These are phyloP conservation scores for Triticum aestivum DNA, from an alignment of 176 grass and related monocot species.

Conservation along the genomic window IWGSC_CS_RefSeq_v2.1 NC_057812.1:693330790-693331289, in stretches of 20 bases:
- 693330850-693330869: slow-evolving; percentile 32
- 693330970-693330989: neutral
- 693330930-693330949: neutral
- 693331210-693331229: neutral
- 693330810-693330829: slow-evolving; percentile 24
- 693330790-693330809: slow-evolving; percentile 16
- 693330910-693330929: slow-evolving; percentile 33
- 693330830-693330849: slow-evolving; percentile 9
- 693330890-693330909: slow-evolving; percentile 17
- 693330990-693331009: neutral
- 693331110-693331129: neutral
- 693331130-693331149: neutral
- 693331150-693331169: neutral
- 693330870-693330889: slow-evolving; percentile 44
- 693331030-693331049: neutral
- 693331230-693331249: neutral
- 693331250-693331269: neutral
- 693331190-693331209: neutral
- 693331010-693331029: neutral
- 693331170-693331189: neutral
- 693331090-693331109: slow-evolving; percentile 16
- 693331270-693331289: no score
- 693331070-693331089: neutral
- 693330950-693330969: neutral
- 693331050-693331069: neutral